These are phyloP conservation scores for Lycium barbarum DNA, from an alignment of 257 asterid genomes.

Conservation along the genomic window DNA sequence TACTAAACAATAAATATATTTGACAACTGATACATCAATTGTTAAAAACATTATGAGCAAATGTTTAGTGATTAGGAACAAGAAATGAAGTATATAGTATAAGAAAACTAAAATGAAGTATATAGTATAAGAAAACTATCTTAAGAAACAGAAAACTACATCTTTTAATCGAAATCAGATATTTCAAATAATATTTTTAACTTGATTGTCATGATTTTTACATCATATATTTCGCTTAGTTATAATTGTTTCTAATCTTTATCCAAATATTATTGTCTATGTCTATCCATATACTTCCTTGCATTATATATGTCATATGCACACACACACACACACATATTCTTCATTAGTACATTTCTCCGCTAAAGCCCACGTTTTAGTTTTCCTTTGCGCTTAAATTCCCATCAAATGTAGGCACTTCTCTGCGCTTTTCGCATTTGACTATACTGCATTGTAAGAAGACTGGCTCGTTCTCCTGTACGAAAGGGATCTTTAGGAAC, in stretches of 20 bases:
- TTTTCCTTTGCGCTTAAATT: background rate
- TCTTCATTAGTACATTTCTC: background rate
- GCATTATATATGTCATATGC: background rate
- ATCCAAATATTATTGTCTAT: background rate
- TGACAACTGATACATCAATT: slow-evolving; percentile 13
- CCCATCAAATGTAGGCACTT: background rate
- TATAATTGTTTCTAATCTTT: slow-evolving; percentile 1
- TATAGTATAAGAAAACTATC: slow-evolving; percentile 1
- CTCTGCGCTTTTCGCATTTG: background rate
- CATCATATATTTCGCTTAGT: background rate
- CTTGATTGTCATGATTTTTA: background rate
- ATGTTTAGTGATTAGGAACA: background rate
- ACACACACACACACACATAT: background rate
- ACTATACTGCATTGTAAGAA: slow-evolving; percentile 15
- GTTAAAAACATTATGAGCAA: background rate
- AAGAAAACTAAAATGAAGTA: background rate
- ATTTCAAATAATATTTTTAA: background rate
- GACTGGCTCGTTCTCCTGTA: background rate
- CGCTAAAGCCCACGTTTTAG: background rate
- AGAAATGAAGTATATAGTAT: background rate
- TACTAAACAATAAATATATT: background rate
- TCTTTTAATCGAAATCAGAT: background rate
- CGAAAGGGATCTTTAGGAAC: background rate
- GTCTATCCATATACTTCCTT: background rate
- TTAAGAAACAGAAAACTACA: background rate